A percentile compares a stretch with the other conserved stretches of the same genome.
Evolutionary conservation across 495 filamentous ascomycete species (phyloP).

Genomic region (Aspergillus panamensis): DNA sequence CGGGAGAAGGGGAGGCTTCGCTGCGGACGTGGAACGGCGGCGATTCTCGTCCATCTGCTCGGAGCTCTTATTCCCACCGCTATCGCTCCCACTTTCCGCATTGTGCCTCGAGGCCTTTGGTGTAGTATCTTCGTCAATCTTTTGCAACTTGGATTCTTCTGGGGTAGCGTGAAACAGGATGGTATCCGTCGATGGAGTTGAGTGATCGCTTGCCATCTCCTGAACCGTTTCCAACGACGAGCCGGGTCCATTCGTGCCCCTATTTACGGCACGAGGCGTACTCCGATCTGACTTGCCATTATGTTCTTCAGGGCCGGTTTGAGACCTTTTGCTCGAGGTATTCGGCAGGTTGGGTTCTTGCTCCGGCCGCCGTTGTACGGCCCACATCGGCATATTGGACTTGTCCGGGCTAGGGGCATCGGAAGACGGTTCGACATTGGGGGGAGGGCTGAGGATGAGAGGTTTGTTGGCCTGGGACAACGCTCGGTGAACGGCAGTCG

Average conservation of each 20-base stretch:
- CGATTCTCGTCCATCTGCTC: constrained; percentile 37
- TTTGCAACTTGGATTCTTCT: constrained; percentile 36
- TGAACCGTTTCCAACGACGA: constrained; percentile 87
- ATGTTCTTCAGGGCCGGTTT: constrained; percentile 30
- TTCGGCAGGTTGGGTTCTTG: constrained; percentile 37
- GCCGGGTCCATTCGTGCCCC: constrained; percentile 61
- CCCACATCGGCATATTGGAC: constrained; percentile 59
- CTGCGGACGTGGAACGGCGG: constrained; percentile 24
- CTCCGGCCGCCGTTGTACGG: constrained; percentile 45
- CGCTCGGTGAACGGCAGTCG: constrained; percentile 59
- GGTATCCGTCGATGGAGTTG: constrained; percentile 59
- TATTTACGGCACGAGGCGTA: constrained; percentile 42
- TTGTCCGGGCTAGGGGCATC: constrained; percentile 63
- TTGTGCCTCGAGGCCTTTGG: constrained; percentile 33
- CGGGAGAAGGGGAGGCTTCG: constrained; percentile 35
- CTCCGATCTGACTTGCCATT: constrained; percentile 34
- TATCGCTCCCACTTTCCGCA: constrained; percentile 49
- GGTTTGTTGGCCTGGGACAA: constrained; percentile 63
- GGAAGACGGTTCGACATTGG: constrained; percentile 51
- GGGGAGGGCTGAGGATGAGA: constrained; percentile 47
- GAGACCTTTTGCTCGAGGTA: constrained; percentile 42
- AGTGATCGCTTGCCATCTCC: constrained; percentile 75
- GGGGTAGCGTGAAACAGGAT: constrained; percentile 30
- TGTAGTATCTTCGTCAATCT: constrained; percentile 41
- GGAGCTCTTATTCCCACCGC: constrained; percentile 46